Percentiles rank a stretch among this genome's conserved stretches.
phyloP scores from a whole-genome alignment of 805 yeast genomes.

The Candida alai region DNA sequence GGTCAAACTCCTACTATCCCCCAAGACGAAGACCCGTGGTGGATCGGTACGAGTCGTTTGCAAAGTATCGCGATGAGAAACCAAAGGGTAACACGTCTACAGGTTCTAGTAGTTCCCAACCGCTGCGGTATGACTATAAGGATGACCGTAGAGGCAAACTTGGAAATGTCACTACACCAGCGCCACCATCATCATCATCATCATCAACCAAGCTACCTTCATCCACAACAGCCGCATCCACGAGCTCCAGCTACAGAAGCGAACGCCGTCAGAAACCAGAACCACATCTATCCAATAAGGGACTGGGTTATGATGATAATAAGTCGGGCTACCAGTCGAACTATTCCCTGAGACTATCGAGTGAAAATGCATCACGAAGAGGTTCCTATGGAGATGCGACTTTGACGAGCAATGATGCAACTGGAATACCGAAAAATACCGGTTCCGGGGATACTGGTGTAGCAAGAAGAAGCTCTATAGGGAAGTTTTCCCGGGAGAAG shows the following conservation, averaged over 20 bases:
- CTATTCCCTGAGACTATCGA: too few relatives aligned
- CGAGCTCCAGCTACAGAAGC: conserved; percentile 5
- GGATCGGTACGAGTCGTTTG: conserved; percentile 20
- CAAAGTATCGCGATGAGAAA: conserved; percentile 11
- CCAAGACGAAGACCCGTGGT: conserved; percentile 14
- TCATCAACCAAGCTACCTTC: conserved; percentile 1
- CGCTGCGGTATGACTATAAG: not conserved
- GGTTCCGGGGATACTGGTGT: too few relatives aligned
- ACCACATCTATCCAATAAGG: not conserved
- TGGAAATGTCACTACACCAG: too few relatives aligned
- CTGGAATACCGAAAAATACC: too few relatives aligned
- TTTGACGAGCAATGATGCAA: too few relatives aligned
- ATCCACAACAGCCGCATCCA: conserved; percentile 1
- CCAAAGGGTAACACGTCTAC: too few relatives aligned
- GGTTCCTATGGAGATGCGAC: too few relatives aligned
- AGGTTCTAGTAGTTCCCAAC: not conserved
- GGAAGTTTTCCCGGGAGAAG: not conserved
- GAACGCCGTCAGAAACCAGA: conserved; percentile 8
- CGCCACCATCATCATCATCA: too few relatives aligned
- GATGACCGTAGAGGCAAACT: conserved; percentile 1
- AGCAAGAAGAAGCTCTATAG: not conserved
- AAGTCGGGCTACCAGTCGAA: too few relatives aligned
- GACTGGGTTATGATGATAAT: conserved; percentile 3
- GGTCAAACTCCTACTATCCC: conserved; percentile 3
- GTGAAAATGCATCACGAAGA: too few relatives aligned